Evolutionary conservation across 495 filamentous ascomycete species (phyloP).

Genomic region (Bombardia bombarda): DNA sequence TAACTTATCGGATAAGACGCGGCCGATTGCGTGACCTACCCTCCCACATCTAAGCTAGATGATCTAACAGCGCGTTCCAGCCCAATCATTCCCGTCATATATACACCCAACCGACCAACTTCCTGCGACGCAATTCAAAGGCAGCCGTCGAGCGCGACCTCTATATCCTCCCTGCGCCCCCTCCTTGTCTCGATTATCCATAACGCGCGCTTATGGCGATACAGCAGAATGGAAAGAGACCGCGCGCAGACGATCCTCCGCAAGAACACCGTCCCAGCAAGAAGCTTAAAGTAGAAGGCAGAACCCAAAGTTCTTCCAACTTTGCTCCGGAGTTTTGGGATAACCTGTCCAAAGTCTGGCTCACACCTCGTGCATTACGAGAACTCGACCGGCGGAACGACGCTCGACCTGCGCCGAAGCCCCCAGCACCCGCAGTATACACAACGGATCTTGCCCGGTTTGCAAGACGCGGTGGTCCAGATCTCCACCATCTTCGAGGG

Average conservation of each 20-base stretch:
- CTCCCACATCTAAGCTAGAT: no score
- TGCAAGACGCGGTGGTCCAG: conserved; percentile 12
- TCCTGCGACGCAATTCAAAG: no score
- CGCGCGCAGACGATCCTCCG: conserved; percentile 1
- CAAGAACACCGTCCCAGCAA: no score
- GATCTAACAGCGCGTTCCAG: no score
- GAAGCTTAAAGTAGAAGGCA: no score
- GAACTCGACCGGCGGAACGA: conserved; percentile 27
- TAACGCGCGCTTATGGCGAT: conserved; percentile 7
- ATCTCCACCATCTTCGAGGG: conserved; percentile 16
- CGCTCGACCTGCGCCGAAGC: conserved; percentile 3
- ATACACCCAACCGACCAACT: no score
- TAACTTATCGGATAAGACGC: no score
- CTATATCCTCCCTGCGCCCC: background rate
- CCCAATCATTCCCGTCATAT: no score
- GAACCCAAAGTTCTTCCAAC: no score
- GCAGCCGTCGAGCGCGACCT: background rate
- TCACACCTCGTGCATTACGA: conserved; percentile 24
- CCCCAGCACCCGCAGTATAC: conserved; percentile 6
- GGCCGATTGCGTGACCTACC: no score
- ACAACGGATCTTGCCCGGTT: conserved; percentile 12
- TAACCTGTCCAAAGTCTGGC: conserved; percentile 24
- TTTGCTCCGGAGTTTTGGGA: conserved; percentile 26
- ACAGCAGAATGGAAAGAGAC: conserved; percentile 10
- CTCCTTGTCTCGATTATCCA: background rate